A percentile compares a stretch with the other conserved stretches of the same genome.
These are phyloP conservation scores for Diaporthe ilicicola DNA, from an alignment of 2,329 filamentous ascomycete species.

Conservation along the genomic window DNA sequence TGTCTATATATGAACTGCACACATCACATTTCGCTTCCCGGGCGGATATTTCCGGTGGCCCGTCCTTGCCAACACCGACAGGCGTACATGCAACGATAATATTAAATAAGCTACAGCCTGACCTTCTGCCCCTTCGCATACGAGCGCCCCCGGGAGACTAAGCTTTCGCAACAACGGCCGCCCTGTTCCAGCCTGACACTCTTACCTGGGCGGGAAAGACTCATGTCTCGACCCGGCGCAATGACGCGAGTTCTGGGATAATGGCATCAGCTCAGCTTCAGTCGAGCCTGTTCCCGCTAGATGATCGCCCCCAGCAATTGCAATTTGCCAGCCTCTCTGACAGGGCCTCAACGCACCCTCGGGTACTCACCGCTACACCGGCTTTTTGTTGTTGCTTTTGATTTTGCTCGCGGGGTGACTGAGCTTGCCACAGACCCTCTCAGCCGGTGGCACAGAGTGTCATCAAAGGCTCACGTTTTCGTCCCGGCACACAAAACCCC, in stretches of 20 bases:
- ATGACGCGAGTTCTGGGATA: conserved; percentile 19
- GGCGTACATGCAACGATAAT: not conserved
- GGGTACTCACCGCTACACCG: conserved; percentile 3
- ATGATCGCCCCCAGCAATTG: not conserved
- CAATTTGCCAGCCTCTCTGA: conserved; percentile 2
- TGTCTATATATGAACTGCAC: not conserved
- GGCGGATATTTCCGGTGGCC: conserved; percentile 12
- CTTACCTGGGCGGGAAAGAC: not conserved
- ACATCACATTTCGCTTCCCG: not conserved
- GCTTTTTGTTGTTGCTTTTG: conserved; percentile 9
- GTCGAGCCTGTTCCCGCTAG: not conserved
- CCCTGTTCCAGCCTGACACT: not conserved
- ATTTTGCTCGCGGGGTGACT: not conserved
- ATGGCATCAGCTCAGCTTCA: conserved; percentile 1
- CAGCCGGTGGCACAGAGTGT: not conserved
- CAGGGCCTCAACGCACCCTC: not conserved
- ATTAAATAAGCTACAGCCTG: not conserved
- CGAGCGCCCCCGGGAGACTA: not conserved
- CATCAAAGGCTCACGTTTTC: not conserved
- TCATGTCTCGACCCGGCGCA: not conserved
- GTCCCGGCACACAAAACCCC: not conserved
- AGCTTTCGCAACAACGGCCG: not conserved
- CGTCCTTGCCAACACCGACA: not conserved
- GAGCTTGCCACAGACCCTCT: not conserved
- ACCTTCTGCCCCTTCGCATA: too few species aligned